Evolutionary conservation across 1,284 basidiomycete genomes (phyloP).

Genomic region (Rhodotorula sp.): DNA sequence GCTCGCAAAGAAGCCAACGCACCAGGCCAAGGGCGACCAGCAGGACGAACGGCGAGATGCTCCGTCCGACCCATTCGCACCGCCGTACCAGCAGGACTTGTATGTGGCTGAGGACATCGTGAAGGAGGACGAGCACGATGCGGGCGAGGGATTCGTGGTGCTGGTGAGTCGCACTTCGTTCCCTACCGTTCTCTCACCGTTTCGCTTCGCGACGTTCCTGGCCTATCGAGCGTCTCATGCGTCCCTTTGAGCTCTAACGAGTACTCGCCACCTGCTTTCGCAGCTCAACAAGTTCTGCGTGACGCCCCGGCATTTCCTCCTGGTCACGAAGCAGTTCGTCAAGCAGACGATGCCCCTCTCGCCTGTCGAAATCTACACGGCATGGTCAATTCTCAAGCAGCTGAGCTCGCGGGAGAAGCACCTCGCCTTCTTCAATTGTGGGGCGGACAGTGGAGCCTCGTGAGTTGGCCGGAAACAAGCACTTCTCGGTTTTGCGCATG

Average conservation of each 20-base stretch:
- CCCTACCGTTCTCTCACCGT: background rate
- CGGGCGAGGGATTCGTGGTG: constrained; percentile 31
- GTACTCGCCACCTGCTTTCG: no score
- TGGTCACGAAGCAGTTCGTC: constrained; percentile 44
- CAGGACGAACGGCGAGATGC: background rate
- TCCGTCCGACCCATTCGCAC: constrained; percentile 33
- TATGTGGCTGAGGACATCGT: constrained; percentile 35
- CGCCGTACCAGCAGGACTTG: constrained; percentile 33
- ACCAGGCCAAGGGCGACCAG: background rate
- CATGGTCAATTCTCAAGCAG: constrained; percentile 41
- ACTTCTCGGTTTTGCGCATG: background rate
- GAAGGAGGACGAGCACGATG: constrained; percentile 32
- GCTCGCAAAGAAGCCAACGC: constrained; percentile 37
- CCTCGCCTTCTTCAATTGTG: constrained; percentile 44
- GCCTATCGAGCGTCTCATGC: no score
- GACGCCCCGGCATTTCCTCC: constrained; percentile 44
- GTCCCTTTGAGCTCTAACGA: background rate
- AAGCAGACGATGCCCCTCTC: constrained; percentile 42
- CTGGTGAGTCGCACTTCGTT: constrained; percentile 17
- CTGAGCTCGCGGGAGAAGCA: constrained; percentile 38
- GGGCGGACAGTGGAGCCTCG: constrained; percentile 37
- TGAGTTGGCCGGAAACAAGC: background rate
- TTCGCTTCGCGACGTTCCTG: no score
- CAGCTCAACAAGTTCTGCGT: constrained; percentile 47
- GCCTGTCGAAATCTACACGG: constrained; percentile 39